phyloP scores from a whole-genome alignment of 257 asterid species.

The Solanum chilense region DNA sequence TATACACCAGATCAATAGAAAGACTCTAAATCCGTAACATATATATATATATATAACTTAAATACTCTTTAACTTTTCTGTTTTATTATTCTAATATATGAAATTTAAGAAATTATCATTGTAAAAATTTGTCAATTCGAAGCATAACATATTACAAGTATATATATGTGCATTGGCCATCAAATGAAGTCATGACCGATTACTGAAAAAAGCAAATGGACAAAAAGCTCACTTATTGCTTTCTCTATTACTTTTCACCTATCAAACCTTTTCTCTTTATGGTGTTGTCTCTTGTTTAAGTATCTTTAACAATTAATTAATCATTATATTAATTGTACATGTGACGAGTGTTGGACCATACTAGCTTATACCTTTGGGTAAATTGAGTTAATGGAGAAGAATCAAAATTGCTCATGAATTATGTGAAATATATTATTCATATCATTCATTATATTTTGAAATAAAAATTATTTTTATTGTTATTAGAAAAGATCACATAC shows the following conservation, averaged over 20 bases:
- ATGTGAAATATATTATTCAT: too few relatives aligned
- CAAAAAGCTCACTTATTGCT: neutral
- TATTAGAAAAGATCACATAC: accelerated
- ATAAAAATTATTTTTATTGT: too few relatives aligned
- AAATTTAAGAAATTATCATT: neutral
- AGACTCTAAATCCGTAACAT: too few relatives aligned
- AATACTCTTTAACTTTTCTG: neutral
- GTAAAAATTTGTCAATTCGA: too few relatives aligned
- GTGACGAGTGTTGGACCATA: neutral
- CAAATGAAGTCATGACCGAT: neutral
- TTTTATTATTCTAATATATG: too few relatives aligned
- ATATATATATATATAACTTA: neutral
- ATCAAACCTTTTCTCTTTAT: neutral
- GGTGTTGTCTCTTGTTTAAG: neutral
- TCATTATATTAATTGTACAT: neutral
- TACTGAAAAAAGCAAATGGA: neutral
- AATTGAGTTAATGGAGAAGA: neutral
- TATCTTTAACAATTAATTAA: neutral
- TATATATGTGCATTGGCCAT: neutral
- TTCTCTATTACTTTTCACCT: neutral
- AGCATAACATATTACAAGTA: neutral
- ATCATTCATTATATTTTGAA: too few relatives aligned
- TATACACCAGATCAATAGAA: too few relatives aligned
- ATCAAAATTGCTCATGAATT: too few relatives aligned
- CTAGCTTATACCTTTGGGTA: neutral